phyloP scores from a whole-genome alignment of 1,139 yeast species.

The Arxiozyma telluris region DNA sequence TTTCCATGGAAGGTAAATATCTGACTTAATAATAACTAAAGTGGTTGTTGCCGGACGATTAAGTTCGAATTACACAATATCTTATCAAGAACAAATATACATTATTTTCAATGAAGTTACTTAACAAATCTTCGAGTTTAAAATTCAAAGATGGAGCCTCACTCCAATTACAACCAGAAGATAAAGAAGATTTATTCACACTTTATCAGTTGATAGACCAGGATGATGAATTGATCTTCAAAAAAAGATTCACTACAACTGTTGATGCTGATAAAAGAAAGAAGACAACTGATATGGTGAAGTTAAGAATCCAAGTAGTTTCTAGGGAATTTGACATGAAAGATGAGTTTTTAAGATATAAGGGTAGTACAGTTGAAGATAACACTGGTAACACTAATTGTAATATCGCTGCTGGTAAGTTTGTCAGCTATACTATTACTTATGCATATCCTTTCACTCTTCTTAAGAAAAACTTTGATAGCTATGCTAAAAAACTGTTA shows the following conservation, averaged over 20 bases:
- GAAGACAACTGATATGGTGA: conserved; percentile 23
- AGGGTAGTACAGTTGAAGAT: conserved; percentile 70
- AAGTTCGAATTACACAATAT: too few relatives aligned
- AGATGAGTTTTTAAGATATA: conserved; percentile 66
- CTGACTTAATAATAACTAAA: not conserved
- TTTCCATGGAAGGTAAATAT: not conserved
- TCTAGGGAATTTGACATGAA: conserved; percentile 71
- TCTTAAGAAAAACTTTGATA: conserved; percentile 74
- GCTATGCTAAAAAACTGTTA: conserved; percentile 55
- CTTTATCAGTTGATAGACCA: conserved; percentile 68
- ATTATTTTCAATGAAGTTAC: conserved; percentile 1
- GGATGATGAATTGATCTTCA: conserved; percentile 65
- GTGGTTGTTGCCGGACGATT: too few relatives aligned
- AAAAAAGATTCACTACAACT: conserved; percentile 37
- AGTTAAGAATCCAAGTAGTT: conserved; percentile 43
- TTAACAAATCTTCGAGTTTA: conserved; percentile 1
- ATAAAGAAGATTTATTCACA: conserved; percentile 88
- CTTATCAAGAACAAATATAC: not conserved
- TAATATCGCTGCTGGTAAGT: conserved; percentile 75
- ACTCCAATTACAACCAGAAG: conserved; percentile 68
- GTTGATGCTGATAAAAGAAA: conserved; percentile 23
- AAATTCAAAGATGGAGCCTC: conserved; percentile 16
- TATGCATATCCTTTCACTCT: conserved; percentile 61
- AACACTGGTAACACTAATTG: conserved; percentile 34
- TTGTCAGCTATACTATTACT: conserved; percentile 78